phyloP scores from a whole-genome alignment of 2,329 filamentous ascomycete genomes.

The Aspergillus amoenus region DNA sequence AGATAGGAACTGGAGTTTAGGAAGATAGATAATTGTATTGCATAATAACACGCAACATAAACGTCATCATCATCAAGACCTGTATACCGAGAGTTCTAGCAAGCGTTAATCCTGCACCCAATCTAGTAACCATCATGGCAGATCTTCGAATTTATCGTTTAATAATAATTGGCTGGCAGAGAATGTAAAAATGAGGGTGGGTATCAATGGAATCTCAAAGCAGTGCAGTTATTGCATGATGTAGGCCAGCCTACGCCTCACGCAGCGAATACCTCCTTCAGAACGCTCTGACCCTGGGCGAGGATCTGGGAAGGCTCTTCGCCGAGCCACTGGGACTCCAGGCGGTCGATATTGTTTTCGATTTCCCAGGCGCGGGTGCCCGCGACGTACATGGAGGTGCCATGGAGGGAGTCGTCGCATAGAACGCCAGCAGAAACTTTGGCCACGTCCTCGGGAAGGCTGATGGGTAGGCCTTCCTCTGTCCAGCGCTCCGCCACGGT shows the following conservation, averaged over 20 bases:
- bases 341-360: conserved; percentile 42
- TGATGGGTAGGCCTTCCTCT: conserved; percentile 40
- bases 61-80: not conserved
- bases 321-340: conserved; percentile 47
- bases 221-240: not conserved
- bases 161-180: not conserved
- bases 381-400: conserved; percentile 45
- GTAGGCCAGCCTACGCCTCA: conserved; percentile 9
- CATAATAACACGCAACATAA: not conserved
- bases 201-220: conserved; percentile 3
- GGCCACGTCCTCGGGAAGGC: conserved; percentile 42
- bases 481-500: conserved; percentile 38
- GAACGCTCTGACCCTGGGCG: conserved; percentile 35
- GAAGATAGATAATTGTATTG: not conserved
- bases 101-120: not conserved
- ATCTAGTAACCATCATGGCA: not conserved
- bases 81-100: not conserved
- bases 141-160: no score
- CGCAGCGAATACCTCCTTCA: conserved; percentile 22
- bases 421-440: conserved; percentile 39
- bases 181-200: not conserved
- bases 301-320: conserved; percentile 37
- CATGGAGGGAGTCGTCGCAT: conserved; percentile 36
- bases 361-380: conserved; percentile 47
- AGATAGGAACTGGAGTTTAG: not conserved